These are phyloP conservation scores for Cyclaneusma minus DNA, from an alignment of 2,329 filamentous ascomycete genomes.

Conservation along the genomic window DNA sequence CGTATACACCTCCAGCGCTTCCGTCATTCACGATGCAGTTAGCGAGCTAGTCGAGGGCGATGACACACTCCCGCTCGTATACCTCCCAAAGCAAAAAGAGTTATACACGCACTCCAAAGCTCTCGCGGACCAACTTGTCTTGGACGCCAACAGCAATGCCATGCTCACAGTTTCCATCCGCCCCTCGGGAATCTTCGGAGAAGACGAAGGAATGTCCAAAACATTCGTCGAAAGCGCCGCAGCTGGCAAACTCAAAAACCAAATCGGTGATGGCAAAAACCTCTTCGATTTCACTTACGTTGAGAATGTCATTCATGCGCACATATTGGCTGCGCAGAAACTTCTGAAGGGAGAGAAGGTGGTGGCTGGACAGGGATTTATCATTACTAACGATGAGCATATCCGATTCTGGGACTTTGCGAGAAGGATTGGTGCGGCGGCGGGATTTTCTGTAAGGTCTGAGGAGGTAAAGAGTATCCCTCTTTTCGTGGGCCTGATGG, in stretches of 20 bases:
- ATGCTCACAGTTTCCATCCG: conserved; percentile 33
- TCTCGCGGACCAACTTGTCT: conserved; percentile 7
- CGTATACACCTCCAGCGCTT: conserved; percentile 34
- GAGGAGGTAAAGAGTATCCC: conserved; percentile 4
- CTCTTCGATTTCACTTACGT: conserved; percentile 37
- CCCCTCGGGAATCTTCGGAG: conserved; percentile 33
- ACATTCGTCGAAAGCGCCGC: conserved; percentile 27
- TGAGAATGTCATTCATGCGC: conserved; percentile 33
- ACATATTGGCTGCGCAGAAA: conserved; percentile 27
- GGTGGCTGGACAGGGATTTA: conserved; percentile 70
- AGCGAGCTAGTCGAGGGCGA: conserved; percentile 31
- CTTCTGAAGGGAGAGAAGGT: conserved; percentile 2
- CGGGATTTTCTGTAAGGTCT: conserved; percentile 24
- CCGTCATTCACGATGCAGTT: conserved; percentile 27
- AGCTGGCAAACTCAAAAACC: conserved; percentile 30
- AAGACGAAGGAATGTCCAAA: conserved; percentile 17
- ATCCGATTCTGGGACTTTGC: conserved; percentile 81
- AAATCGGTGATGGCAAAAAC: conserved; percentile 34
- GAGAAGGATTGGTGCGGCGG: conserved; percentile 53
- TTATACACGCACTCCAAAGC: conserved; percentile 10
- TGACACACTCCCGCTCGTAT: conserved; percentile 12
- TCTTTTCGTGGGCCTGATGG: neutral
- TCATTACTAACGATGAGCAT: conserved; percentile 75
- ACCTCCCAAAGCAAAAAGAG: conserved; percentile 6
- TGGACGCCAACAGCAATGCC: conserved; percentile 11